Conservation (phyloP, 495 filamentous ascomycete genomes). For the Aspergillus baeticus region DNA sequence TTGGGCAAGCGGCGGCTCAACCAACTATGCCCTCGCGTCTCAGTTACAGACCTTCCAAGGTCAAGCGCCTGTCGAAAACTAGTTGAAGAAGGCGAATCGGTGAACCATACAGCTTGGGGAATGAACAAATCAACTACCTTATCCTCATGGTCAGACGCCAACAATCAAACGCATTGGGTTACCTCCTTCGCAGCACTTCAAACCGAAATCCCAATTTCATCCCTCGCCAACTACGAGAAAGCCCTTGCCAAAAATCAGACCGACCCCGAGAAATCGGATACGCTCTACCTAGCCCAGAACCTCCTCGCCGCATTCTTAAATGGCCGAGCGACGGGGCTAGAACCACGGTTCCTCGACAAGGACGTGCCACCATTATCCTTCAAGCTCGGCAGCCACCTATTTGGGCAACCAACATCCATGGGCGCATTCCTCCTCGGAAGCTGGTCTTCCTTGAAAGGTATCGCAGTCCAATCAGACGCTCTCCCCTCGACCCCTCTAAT, state of each 20-base stretch:
- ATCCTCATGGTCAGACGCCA: slow-evolving; percentile 7
- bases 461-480: neutral
- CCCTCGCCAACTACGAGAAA: slow-evolving; percentile 8
- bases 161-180: slow-evolving; percentile 13
- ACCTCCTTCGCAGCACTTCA: slow-evolving; percentile 16
- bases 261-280: too few relatives aligned
- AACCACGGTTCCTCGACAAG: neutral
- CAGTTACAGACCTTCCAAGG: slow-evolving; percentile 6
- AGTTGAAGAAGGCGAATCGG: slow-evolving; percentile 1
- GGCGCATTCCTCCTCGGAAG: slow-evolving; percentile 12
- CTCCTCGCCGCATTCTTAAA: too few relatives aligned
- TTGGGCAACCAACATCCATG: neutral
- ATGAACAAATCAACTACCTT: slow-evolving; percentile 1
- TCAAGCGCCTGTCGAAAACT: slow-evolving; percentile 18
- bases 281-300: too few relatives aligned
- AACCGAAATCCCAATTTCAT: slow-evolving; percentile 12
- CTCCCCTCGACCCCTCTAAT: neutral
- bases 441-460: neutral
- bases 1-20: too few relatives aligned
- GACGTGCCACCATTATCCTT: too few relatives aligned
- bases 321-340: neutral
- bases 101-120: slow-evolving; percentile 9
- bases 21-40: neutral
- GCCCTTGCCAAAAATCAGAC: neutral
- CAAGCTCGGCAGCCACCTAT: neutral